Evolutionary conservation across 129 eudicot genomes (phyloP).

Genomic region (Artemisia tridentata): DNA sequence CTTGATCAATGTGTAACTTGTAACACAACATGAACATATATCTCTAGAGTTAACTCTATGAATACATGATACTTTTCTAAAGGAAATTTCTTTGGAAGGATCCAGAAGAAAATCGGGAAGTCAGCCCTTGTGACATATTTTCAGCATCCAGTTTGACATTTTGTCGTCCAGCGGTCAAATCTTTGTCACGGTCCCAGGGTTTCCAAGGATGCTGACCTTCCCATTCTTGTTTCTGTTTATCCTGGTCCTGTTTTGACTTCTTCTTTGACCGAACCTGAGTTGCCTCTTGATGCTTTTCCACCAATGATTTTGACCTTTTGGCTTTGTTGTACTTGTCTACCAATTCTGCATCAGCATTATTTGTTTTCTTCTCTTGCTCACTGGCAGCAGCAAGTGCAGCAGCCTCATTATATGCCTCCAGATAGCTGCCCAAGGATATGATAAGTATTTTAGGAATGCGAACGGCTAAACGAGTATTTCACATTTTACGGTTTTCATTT

Average conservation of each 20-base stretch:
- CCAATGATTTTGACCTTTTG: slow-evolving; percentile 84
- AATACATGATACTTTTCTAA: slow-evolving; percentile 26
- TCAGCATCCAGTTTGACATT: slow-evolving; percentile 77
- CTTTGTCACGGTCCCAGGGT: slow-evolving; percentile 99
- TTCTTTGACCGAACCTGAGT: slow-evolving; percentile 53
- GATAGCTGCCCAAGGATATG: slow-evolving; percentile 50
- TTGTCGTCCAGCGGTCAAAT: slow-evolving; percentile 85
- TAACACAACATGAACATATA: slow-evolving; percentile 3
- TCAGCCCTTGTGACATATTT: slow-evolving; percentile 65
- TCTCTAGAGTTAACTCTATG: slow-evolving; percentile 1
- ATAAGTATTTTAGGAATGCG: background rate
- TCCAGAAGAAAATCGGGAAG: slow-evolving; percentile 91
- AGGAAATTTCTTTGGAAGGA: slow-evolving; percentile 84
- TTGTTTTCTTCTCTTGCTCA: slow-evolving; percentile 44
- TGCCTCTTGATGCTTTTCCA: slow-evolving; percentile 78
- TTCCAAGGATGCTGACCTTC: slow-evolving; percentile 97
- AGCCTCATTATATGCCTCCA: slow-evolving; percentile 91
- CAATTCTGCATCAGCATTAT: slow-evolving; percentile 62
- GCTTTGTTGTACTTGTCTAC: slow-evolving; percentile 88
- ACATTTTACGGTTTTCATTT: background rate
- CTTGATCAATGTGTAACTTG: background rate
- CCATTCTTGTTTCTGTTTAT: slow-evolving; percentile 58
- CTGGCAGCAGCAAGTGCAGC: slow-evolving; percentile 83
- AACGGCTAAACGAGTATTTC: background rate
- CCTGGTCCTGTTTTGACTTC: slow-evolving; percentile 41